A percentile compares a stretch with the other conserved stretches of the same genome.
These are phyloP conservation scores for Schrenkiella parvula DNA, from an alignment of 345 rosid species.

Conservation along the genomic window DNA sequence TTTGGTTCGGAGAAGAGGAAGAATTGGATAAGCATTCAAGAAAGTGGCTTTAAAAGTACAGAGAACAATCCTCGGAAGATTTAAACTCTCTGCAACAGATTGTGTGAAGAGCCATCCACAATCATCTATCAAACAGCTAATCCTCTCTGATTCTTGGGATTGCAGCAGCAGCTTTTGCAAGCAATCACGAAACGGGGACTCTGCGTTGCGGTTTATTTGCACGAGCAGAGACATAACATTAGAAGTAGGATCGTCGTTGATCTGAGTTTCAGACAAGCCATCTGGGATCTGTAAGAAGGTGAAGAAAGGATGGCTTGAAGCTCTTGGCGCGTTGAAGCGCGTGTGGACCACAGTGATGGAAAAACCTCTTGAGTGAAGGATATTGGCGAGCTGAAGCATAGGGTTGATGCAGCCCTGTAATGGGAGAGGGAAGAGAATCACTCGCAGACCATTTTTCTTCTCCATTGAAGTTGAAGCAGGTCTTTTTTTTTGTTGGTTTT, in stretches of 20 bases:
- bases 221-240: conserved; percentile 28
- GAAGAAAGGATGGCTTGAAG: conserved; percentile 20
- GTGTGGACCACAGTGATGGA: conserved; percentile 48
- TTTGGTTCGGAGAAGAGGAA: conserved; percentile 22
- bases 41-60: conserved; percentile 29
- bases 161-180: conserved; percentile 24
- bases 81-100: conserved; percentile 25
- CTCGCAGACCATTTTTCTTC: conserved; percentile 16
- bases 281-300: conserved; percentile 25
- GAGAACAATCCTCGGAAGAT: conserved; percentile 24
- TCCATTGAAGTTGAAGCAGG: conserved; percentile 24
- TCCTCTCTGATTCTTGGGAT: conserved; percentile 11
- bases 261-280: conserved; percentile 28
- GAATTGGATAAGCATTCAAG: conserved; percentile 21
- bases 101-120: conserved; percentile 34
- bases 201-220: conserved; percentile 8
- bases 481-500: background rate
- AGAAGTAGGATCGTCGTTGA: background rate
- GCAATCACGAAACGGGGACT: conserved; percentile 16
- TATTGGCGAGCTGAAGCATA: conserved; percentile 65
- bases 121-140: conserved; percentile 30
- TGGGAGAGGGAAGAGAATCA: conserved; percentile 62
- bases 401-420: conserved; percentile 60
- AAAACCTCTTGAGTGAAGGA: conserved; percentile 41
- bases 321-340: conserved; percentile 35